Evolutionary conservation across 805 yeast species (phyloP), one percentile per base, ranked within the genome.

Genomic region (Monosporozyma solicola): DNA sequence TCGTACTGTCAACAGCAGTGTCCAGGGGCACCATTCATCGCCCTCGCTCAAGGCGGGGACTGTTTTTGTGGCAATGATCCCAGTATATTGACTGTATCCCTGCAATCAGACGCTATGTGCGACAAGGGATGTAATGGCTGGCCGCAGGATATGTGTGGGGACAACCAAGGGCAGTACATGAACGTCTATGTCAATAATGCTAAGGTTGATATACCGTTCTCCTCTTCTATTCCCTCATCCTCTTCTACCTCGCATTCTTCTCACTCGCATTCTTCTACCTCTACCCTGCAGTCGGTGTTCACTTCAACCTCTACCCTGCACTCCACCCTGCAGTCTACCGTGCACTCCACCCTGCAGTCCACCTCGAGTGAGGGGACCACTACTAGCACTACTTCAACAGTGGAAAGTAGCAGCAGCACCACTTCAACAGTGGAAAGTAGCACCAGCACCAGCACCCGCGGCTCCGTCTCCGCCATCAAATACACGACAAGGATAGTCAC

Each of bases 1-100:
- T 72, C 77, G 5, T 72, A 79, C 61, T 85, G 94, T 67, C 71
- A 73, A 54, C 57, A 60, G 3, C 72, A 73, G 57, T 84, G 96
- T 68, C 56, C 69, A 53, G 77, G 77, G 8, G 71, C 68, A 61
- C 68, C 72, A 22, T 73, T 75, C 20, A 77, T 77, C 44, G 90
- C 85, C 3, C 64, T 80, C 35, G 64, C 75, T 11, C 67, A 74
- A 50, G 87, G 89, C 8, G 61, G 72, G 27, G 65, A 67, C 20
- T 87, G 95, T 66, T 85, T 77, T 61, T 87, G 95, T 67, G 92
- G 92, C 29, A 37, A 60, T 47, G 53, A 66, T 1, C 74, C 77
- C 5, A 62, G 74, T 4, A 67, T 41, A 74, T 70, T 41, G 73
- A 72, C 16, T 10, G 31, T 27, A 1, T 6, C 53, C 70, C 72